Base-by-base conservation (phyloP, 2,329 filamentous ascomycete genomes). In the Diaporthe sp. region DNA sequence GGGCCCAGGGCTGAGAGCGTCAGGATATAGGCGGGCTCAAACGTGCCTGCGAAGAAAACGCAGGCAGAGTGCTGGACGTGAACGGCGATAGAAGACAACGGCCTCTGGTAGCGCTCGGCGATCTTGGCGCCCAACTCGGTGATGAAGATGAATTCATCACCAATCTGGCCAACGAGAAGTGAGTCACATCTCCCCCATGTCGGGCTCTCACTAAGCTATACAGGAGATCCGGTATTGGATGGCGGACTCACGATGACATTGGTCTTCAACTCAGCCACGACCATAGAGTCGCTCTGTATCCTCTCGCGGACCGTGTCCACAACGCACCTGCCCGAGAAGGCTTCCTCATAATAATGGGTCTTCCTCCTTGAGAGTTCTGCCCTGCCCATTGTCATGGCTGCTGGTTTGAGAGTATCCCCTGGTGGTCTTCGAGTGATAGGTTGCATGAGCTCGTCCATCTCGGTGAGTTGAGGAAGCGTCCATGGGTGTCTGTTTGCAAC, bases 21-120 rank as follows among this genome's bases (percentile, higher is more conserved):
- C 80, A 97, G 86, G 75, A 92, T 89, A 80, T 98, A 98, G 28
- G 94, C 94, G 4, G 94, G 93, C 68, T 95, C 93, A 77, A 94
- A 93, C 7, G 91, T 92, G 47, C 92, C 93, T 2, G 91, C 93
- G 75, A 96, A 92, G 72, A 95, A 86, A 78, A 98, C 89, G 80
- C 93, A 94, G 19, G 90, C 89, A 35, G 93, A 92, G 80, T 97
- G 94, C 55, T 93, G 89, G n/a, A 97, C 85, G 2, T 91, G 92
- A 61, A 97, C 90, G 80, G 94, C 90, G 74, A 97, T 92, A 12
- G 92, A 93, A 3, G 91, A 90, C 73, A 94, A 89, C 3, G 94
- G 91, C 38, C 94, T 90, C 75, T 93, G 91, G 81, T 95, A 98
- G 61, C 95, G 91, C 75, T 90, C 88, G 2, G 94, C 93, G 22